Base-by-base conservation (phyloP, 768 basidiomycete species). In the Collybiopsis confluens region DNA sequence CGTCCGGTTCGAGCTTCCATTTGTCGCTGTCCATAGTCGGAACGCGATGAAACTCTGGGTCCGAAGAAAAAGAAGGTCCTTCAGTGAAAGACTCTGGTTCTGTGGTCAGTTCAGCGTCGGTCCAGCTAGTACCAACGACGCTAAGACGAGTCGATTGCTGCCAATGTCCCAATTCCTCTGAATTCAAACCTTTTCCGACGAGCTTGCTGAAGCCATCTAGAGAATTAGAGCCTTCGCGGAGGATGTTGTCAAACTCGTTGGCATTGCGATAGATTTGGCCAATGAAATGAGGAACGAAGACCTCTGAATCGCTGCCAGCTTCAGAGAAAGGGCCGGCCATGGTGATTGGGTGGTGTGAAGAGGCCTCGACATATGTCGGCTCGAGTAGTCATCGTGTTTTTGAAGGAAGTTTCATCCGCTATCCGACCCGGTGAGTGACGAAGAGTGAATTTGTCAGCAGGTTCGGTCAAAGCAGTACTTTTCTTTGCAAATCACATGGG, bases 1-100 rank as follows among this genome's bases (percentile, higher is more conserved):
- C 73, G 13, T 70, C 65, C 2, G 79, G 72, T 13, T 77, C 65
- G n/a, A 78, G 64, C 27, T 65, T 63, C 67, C 70, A 64, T 28
- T 61, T 36, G 27, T 67, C 64, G 37, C 55, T 44, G n/a, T 70
- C 60, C 5, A 59, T 56, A 10, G 63, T 62, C 21, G 62, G 59
- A 4, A 62, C 55, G 36, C 68, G 65, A 38, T 66, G 50, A 18
- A 69, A 61, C 20, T 54, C 54, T 7, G 64, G 67, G 11, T 52
- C 52, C 13, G 57, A 38, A 13, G 30, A 49, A 15, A 36, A 5
- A 8, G 23, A 15, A 23, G 24, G 30, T 24, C 49, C 56, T 13
- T 60, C 56, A 1, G 45, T 51, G 23, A 60, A 64, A 2, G 55
- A 56, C 30, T 66, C 70, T 2, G 63, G 64, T 46, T 67, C 65